A percentile compares a stretch with the other conserved stretches of the same genome.
Evolutionary conservation across 805 yeast species (phyloP).

Genomic region (Ogataea chonburiensis): DNA sequence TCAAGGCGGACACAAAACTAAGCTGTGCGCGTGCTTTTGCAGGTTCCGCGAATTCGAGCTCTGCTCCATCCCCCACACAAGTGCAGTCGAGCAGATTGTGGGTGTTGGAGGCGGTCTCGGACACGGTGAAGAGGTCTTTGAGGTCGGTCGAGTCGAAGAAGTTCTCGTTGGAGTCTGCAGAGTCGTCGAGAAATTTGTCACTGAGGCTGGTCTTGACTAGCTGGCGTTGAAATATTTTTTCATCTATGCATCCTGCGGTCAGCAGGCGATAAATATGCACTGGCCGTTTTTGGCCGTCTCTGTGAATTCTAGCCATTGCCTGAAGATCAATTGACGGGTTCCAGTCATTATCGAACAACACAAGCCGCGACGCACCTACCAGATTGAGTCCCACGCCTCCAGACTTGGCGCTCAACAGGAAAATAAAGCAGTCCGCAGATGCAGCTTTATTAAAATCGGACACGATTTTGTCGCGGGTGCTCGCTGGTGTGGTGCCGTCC

Average conservation of each 20-base stretch:
- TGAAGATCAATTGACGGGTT: conserved; percentile 91
- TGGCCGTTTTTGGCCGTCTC: conserved; percentile 85
- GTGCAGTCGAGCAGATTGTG: conserved; percentile 72
- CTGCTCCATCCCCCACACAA: conserved; percentile 56
- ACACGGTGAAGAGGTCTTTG: conserved; percentile 69
- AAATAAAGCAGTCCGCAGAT: conserved; percentile 48
- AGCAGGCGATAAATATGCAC: conserved; percentile 80
- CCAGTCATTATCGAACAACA: conserved; percentile 94
- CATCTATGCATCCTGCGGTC: conserved; percentile 90
- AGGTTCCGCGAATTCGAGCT: conserved; percentile 17
- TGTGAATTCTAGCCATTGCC: conserved; percentile 92
- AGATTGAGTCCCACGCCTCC: conserved; percentile 94
- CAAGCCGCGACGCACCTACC: conserved; percentile 83
- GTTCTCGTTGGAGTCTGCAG: conserved; percentile 49
- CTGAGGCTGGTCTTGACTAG: conserved; percentile 79
- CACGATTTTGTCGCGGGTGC: conserved; percentile 63
- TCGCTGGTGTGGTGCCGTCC: conserved; percentile 82
- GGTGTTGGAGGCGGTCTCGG: conserved; percentile 58
- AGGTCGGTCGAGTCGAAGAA: conserved; percentile 69
- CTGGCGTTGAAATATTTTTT: conserved; percentile 90
- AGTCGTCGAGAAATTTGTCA: conserved; percentile 57
- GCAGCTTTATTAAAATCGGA: conserved; percentile 59
- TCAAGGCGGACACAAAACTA: conserved; percentile 61
- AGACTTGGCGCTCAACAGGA: conserved; percentile 81
- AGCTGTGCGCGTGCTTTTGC: conserved; percentile 7